Conservation (phyloP, 306 rosid species). For the Fagus crenata region DNA sequence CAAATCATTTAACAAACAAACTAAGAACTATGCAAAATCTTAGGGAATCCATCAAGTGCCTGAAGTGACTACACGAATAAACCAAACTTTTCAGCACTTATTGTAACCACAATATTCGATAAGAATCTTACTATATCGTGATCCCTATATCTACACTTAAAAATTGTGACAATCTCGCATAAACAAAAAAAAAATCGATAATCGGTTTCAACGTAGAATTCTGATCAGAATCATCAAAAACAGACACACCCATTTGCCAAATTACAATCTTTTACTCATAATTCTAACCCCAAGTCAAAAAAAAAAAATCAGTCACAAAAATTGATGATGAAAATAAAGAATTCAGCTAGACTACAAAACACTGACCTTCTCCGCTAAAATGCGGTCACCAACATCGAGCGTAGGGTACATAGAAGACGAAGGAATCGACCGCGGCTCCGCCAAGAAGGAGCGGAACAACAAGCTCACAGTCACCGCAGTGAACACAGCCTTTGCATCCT, state of each 20-base stretch:
- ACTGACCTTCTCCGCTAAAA: slow-evolving; percentile 90
- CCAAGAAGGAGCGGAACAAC: slow-evolving; percentile 72
- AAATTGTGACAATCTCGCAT: too few relatives aligned
- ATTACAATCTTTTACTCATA: background rate
- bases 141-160: too few relatives aligned
- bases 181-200: too few relatives aligned
- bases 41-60: background rate
- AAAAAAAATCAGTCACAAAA: background rate
- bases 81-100: background rate
- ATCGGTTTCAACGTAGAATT: too few relatives aligned
- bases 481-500: slow-evolving; percentile 76
- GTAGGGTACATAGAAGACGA: slow-evolving; percentile 92
- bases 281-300: background rate
- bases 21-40: background rate
- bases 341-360: background rate
- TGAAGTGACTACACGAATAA: background rate
- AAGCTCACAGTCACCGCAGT: slow-evolving; percentile 78
- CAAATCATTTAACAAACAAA: background rate
- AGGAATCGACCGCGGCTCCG: slow-evolving; percentile 91
- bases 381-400: slow-evolving; percentile 86
- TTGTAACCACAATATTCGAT: background rate
- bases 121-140: background rate
- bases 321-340: background rate
- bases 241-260: background rate
- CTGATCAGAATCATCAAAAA: too few relatives aligned